Evolutionary conservation across 306 rosid species (phyloP).

Genomic region (Benincasa hispida): DNA sequence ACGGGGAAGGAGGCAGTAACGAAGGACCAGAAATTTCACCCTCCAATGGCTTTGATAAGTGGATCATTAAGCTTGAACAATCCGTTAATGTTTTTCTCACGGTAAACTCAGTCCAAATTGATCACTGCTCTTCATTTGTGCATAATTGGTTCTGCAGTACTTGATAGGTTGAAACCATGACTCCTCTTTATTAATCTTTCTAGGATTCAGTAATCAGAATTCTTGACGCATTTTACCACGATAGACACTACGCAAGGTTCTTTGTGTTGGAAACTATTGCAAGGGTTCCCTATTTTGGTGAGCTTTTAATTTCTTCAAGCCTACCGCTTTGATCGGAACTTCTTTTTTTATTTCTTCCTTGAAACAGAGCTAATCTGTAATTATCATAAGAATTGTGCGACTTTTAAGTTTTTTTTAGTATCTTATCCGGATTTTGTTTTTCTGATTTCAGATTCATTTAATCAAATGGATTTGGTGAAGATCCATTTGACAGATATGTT

Average conservation of each 20-base stretch:
- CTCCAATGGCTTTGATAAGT: slow-evolving; percentile 33
- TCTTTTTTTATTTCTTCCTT: not conserved
- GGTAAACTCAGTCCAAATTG: slow-evolving; percentile 22
- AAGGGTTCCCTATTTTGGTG: slow-evolving; percentile 96
- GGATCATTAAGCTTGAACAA: slow-evolving; percentile 64
- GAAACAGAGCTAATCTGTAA: not conserved
- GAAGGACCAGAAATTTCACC: slow-evolving; percentile 21
- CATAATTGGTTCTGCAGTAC: too few relatives aligned
- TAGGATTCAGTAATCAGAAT: slow-evolving; percentile 87
- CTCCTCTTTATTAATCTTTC: slow-evolving; percentile 13
- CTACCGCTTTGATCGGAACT: not conserved
- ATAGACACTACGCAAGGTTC: slow-evolving; percentile 85
- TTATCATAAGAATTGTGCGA: not conserved
- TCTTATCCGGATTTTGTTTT: too few relatives aligned
- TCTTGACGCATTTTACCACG: slow-evolving; percentile 64
- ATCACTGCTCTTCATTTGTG: not conserved
- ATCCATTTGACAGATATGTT: too few relatives aligned
- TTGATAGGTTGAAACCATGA: not conserved
- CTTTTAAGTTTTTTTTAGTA: not conserved
- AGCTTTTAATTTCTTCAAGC: slow-evolving; percentile 5
- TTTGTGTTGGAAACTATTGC: slow-evolving; percentile 94
- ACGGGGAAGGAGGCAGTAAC: slow-evolving; percentile 7
- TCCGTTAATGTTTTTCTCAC: slow-evolving; percentile 70
- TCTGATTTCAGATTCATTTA: too few relatives aligned
- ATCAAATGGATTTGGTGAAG: too few relatives aligned